Evolutionary conservation across 768 basidiomycete genomes (phyloP).

Genomic region (Porphyrellus cyaneotinctus): DNA sequence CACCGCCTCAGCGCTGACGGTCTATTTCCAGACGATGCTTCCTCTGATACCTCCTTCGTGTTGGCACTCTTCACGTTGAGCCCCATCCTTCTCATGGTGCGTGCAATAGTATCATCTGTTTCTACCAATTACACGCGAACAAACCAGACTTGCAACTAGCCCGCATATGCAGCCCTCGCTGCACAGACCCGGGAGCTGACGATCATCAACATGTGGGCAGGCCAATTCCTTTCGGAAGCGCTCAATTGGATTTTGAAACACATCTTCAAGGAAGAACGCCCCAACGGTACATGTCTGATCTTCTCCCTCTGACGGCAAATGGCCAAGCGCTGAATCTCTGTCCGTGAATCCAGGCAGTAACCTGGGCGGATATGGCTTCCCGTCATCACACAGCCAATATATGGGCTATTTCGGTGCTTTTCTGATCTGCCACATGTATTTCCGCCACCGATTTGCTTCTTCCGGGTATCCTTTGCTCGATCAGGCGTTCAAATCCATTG

Average conservation of each 20-base stretch:
- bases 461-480: constrained; percentile 53
- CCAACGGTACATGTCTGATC: constrained; percentile 44
- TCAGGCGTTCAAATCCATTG: constrained; percentile 38
- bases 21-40: constrained; percentile 50
- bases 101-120: constrained; percentile 1
- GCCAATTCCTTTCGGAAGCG: constrained; percentile 68
- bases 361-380: constrained; percentile 74
- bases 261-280: constrained; percentile 63
- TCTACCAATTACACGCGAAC: not conserved
- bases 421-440: constrained; percentile 66
- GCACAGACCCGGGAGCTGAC: constrained; percentile 74
- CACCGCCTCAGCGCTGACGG: not conserved
- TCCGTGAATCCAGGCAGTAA: constrained; percentile 13
- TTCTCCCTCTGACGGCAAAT: not conserved
- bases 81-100: constrained; percentile 70
- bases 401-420: constrained; percentile 87
- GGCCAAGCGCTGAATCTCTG: constrained; percentile 1
- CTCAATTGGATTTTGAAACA: constrained; percentile 70
- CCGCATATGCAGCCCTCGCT: constrained; percentile 72
- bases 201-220: constrained; percentile 81
- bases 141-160: constrained; percentile 37
- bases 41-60: constrained; percentile 51
- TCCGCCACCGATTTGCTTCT: constrained; percentile 59
- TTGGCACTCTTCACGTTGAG: constrained; percentile 64
- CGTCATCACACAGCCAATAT: constrained; percentile 86